Evolutionary conservation across 176 grass and related monocot genomes (phyloP).

Genomic region (Oryza glaberrima): DNA sequence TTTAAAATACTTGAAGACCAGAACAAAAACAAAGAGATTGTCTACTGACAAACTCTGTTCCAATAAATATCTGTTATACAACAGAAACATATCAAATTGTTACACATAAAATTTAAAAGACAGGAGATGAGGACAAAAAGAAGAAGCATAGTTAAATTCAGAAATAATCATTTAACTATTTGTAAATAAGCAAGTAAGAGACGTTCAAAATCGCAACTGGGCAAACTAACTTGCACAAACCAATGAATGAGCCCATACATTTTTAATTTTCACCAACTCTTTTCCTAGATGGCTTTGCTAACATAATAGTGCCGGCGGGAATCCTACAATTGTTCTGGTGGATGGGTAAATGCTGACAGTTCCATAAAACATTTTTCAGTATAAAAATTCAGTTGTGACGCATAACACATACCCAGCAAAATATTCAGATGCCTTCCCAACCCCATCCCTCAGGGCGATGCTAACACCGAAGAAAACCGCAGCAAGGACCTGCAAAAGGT

Average conservation of each 20-base stretch:
- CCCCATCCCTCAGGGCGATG: conserved; percentile 71
- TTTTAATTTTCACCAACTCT: conserved; percentile 9
- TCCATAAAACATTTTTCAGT: conserved; percentile 7
- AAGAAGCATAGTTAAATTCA: conserved; percentile 7
- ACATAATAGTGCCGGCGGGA: neutral
- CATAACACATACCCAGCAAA: conserved; percentile 82
- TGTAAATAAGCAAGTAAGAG: neutral
- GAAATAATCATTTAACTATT: conserved; percentile 9
- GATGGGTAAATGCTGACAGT: neutral
- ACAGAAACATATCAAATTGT: conserved; percentile 25
- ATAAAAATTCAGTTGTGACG: conserved; percentile 35
- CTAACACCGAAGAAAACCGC: conserved; percentile 74
- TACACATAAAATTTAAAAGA: conserved; percentile 11
- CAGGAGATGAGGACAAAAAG: neutral
- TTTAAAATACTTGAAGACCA: conserved; percentile 96
- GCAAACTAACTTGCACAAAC: conserved; percentile 28
- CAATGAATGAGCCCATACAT: neutral
- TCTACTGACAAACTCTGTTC: conserved; percentile 98
- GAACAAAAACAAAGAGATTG: conserved; percentile 99
- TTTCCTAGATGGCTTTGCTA: neutral
- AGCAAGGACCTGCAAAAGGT: conserved; percentile 63
- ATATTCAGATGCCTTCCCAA: conserved; percentile 82
- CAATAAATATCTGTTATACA: conserved; percentile 81
- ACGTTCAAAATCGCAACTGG: neutral
- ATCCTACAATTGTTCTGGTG: neutral